A percentile compares a stretch with the other conserved stretches of the same genome.
phyloP scores from a whole-genome alignment of 768 basidiomycete genomes.

The Auriculariales sp. region DNA sequence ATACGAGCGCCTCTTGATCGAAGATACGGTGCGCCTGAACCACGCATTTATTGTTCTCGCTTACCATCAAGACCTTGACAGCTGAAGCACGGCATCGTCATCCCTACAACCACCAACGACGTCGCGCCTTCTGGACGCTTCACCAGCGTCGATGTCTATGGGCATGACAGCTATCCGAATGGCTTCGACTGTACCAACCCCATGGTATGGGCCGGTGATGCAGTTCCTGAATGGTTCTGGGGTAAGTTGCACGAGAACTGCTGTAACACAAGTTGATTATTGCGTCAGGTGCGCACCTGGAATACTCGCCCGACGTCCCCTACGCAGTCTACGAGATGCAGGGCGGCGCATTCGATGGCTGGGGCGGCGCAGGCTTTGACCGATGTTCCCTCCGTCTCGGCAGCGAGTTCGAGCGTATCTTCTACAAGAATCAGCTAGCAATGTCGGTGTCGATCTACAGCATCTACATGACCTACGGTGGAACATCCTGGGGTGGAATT shows the following conservation, averaged over 20 bases:
- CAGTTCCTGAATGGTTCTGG: not conserved
- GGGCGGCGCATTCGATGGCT: conserved; percentile 36
- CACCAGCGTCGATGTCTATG: conserved; percentile 9
- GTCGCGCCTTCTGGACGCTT: conserved; percentile 10
- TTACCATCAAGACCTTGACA: no score
- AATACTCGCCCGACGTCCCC: conserved; percentile 21
- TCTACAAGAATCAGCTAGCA: conserved; percentile 33
- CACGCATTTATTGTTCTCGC: no score
- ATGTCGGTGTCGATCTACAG: conserved; percentile 33
- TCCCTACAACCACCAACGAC: conserved; percentile 16
- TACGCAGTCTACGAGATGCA: conserved; percentile 32
- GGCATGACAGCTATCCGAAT: conserved; percentile 26
- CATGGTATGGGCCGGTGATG: conserved; percentile 21
- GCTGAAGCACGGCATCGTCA: conserved; percentile 8
- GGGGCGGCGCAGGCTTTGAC: conserved; percentile 11
- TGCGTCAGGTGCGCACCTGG: conserved; percentile 19
- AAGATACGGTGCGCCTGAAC: no score
- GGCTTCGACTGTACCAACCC: conserved; percentile 41
- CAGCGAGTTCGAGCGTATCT: conserved; percentile 34
- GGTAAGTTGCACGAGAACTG: no score
- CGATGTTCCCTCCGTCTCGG: conserved; percentile 13
- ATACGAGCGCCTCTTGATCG: not conserved
- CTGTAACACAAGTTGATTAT: no score
- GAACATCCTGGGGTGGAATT: conserved; percentile 33
- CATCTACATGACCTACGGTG: conserved; percentile 38